Conservation (phyloP, 768 basidiomycete genomes). For the Lactifluus volemus region DNA sequence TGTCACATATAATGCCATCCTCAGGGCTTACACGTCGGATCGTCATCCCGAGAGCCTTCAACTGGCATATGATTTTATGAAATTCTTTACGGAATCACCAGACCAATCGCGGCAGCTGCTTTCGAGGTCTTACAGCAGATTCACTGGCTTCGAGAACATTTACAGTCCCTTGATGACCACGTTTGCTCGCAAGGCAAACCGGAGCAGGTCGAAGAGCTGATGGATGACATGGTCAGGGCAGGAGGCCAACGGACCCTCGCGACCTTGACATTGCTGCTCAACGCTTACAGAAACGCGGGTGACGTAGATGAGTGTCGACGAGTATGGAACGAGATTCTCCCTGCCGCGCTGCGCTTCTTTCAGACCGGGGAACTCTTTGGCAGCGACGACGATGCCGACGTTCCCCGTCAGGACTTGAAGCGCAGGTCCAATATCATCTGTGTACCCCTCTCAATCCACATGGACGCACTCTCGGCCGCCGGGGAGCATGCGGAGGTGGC, state of each 20-base stretch:
- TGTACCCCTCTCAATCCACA: slow-evolving; percentile 71
- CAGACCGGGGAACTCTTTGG: slow-evolving; percentile 29
- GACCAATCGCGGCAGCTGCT: slow-evolving; percentile 33
- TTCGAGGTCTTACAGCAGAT: slow-evolving; percentile 30
- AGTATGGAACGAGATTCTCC: slow-evolving; percentile 63
- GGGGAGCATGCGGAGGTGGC: slow-evolving; percentile 57
- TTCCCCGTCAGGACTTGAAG: slow-evolving; percentile 14
- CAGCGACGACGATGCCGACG: slow-evolving; percentile 22
- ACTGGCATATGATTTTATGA: slow-evolving; percentile 60
- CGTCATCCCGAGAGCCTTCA: slow-evolving; percentile 40
- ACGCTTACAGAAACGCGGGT: slow-evolving; percentile 55
- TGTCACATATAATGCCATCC: slow-evolving; percentile 57
- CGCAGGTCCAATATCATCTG: slow-evolving; percentile 53
- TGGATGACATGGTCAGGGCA: slow-evolving; percentile 41
- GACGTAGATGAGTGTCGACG: slow-evolving; percentile 46
- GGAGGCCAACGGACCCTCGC: slow-evolving; percentile 53
- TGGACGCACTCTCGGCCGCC: slow-evolving; percentile 61
- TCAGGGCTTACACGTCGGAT: slow-evolving; percentile 51
- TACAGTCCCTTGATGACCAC: slow-evolving; percentile 53
- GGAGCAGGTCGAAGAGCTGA: slow-evolving; percentile 48
- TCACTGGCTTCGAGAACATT: slow-evolving; percentile 42
- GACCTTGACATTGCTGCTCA: slow-evolving; percentile 56
- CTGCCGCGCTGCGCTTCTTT: slow-evolving; percentile 42
- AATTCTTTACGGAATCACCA: slow-evolving; percentile 35
- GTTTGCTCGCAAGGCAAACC: slow-evolving; percentile 37